Conservation (phyloP, 192 early-diverging fungal genomes). For the Mortierella antarctica region DNA sequence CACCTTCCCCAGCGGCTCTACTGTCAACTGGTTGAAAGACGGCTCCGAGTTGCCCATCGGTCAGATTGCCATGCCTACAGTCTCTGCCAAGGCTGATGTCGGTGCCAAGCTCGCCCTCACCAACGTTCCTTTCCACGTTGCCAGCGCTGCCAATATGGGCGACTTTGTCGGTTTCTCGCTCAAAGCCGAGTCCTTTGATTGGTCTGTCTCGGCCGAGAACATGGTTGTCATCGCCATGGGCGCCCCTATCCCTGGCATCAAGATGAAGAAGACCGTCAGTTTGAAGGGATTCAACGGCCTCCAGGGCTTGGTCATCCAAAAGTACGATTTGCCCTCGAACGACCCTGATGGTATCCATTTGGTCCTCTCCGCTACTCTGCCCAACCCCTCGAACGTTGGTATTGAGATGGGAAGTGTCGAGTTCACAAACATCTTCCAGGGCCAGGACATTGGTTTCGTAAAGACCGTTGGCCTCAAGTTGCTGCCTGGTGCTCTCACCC, state of each 20-base stretch:
- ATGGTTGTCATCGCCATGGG: constrained; percentile 65
- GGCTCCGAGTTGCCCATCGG: constrained; percentile 47
- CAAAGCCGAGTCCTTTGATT: constrained; percentile 57
- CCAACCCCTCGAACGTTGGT: constrained; percentile 63
- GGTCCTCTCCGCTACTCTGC: constrained; percentile 34
- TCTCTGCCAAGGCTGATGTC: constrained; percentile 56
- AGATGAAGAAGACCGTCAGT: constrained; percentile 61
- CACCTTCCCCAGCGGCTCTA: constrained; percentile 54
- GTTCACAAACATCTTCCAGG: constrained; percentile 55
- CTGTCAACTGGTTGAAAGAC: constrained; percentile 49
- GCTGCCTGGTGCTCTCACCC: constrained; percentile 26
- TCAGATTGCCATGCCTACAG: constrained; percentile 56
- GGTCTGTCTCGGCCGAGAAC: constrained; percentile 58
- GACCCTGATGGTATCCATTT: constrained; percentile 55
- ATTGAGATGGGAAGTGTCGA: constrained; percentile 66
- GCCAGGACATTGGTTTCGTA: constrained; percentile 54
- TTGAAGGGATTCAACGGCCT: constrained; percentile 64
- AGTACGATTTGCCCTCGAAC: constrained; percentile 64
- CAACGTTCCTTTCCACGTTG: constrained; percentile 55
- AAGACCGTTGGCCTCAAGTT: constrained; percentile 38
- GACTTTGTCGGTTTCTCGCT: constrained; percentile 63
- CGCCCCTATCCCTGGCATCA: constrained; percentile 58
- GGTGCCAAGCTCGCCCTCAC: constrained; percentile 61
- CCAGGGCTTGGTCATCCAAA: constrained; percentile 40
- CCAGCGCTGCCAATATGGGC: constrained; percentile 53